Conservation (phyloP, 2,329 filamentous ascomycete genomes). For the Aspergillus neotritici region DNA sequence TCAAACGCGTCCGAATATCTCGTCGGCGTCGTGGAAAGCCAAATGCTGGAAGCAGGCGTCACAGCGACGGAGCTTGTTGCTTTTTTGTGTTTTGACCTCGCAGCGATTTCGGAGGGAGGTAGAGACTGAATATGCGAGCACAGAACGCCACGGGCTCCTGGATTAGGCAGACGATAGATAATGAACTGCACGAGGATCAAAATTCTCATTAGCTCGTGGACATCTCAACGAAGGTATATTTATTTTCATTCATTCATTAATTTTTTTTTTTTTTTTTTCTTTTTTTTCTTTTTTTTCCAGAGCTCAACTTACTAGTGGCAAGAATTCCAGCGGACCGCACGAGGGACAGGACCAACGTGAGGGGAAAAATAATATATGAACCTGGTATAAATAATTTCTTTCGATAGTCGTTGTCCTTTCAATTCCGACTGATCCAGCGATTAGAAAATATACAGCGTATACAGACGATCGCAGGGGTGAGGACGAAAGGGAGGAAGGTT, state of each 20-base stretch:
- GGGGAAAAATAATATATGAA: constrained; percentile 10
- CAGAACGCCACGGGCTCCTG: constrained; percentile 26
- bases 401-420: background rate
- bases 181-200: constrained; percentile 20
- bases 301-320: no score
- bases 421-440: constrained; percentile 12
- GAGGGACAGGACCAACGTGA: constrained; percentile 10
- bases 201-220: constrained; percentile 7
- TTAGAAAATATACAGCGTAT: constrained; percentile 28
- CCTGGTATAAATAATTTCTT: constrained; percentile 10
- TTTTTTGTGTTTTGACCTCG: no score
- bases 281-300: no score
- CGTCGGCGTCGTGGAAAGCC: no score
- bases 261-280: no score
- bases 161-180: constrained; percentile 22
- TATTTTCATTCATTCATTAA: no score
- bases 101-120: no score
- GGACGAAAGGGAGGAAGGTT: constrained; percentile 19
- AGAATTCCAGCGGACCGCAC: constrained; percentile 6
- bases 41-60: no score
- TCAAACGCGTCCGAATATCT: no score
- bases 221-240: no score
- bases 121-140: constrained; percentile 1
- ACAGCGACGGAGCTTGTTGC: no score
- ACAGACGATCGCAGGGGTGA: constrained; percentile 23